Percentiles rank a stretch among this genome's conserved stretches.
These are phyloP conservation scores for Rhizophagus prolifer DNA, from an alignment of 192 early-diverging fungal genomes.

Conservation along the genomic window DNA sequence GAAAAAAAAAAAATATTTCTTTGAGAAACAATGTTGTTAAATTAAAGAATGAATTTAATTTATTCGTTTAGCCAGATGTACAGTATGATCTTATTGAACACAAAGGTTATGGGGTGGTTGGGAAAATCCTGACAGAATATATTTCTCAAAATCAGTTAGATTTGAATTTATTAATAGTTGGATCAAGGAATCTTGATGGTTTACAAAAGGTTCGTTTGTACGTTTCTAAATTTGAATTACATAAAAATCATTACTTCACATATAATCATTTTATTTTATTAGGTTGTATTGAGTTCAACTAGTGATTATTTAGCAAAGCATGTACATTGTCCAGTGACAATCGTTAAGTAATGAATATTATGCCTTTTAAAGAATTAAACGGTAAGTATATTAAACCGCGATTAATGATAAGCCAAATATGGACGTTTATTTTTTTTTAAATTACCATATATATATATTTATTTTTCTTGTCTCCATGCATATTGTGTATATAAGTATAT, in stretches of 20 bases:
- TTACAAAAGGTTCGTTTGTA: conserved; percentile 25
- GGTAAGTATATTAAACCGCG: neutral
- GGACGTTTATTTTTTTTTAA: neutral
- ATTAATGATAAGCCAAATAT: neutral
- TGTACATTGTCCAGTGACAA: conserved; percentile 14
- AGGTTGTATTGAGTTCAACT: conserved; percentile 20
- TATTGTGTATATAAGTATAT: too few relatives aligned
- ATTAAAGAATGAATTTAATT: neutral
- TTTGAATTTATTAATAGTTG: conserved; percentile 24
- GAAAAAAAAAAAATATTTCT: neutral
- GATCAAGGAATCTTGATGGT: conserved; percentile 27
- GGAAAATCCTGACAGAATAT: conserved; percentile 19
- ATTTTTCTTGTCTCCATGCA: too few relatives aligned
- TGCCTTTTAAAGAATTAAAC: neutral
- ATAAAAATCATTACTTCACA: neutral
- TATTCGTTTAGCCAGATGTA: conserved; percentile 7
- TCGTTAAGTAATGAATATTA: neutral
- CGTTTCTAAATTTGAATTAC: neutral
- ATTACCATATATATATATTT: too few relatives aligned
- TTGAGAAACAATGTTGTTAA: neutral
- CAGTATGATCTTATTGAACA: conserved; percentile 18
- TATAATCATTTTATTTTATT: neutral
- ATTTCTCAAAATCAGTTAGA: neutral
- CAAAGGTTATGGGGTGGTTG: conserved; percentile 14
- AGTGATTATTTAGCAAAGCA: conserved; percentile 20